These are phyloP conservation scores for Schrenkiella parvula DNA, from an alignment of 345 rosid genomes.

Conservation along the genomic window DNA sequence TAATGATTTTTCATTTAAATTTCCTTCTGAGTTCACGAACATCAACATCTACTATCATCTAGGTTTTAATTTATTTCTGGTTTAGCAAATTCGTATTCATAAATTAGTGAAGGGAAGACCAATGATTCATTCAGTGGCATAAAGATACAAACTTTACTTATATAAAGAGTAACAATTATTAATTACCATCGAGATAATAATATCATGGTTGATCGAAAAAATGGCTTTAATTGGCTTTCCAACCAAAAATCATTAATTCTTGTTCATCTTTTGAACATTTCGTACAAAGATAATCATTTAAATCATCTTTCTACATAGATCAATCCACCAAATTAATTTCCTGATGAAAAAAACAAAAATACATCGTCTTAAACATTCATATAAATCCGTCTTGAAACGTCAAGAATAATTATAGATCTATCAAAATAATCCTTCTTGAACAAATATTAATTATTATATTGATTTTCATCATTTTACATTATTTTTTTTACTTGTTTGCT, in stretches of 20 bases:
- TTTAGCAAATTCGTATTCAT: background rate
- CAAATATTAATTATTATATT: background rate
- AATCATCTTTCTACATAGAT: constrained; percentile 10
- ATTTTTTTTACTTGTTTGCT: constrained; percentile 9
- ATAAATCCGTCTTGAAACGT: background rate
- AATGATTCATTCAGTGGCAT: constrained; percentile 16
- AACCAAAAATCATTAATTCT: constrained; percentile 4
- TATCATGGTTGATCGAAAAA: constrained; percentile 1
- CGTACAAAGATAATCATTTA: constrained; percentile 15
- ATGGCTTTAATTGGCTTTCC: constrained; percentile 18
- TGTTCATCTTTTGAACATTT: background rate
- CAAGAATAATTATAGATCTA: constrained; percentile 6
- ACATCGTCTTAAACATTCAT: background rate
- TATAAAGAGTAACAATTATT: constrained; percentile 17
- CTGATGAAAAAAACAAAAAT: background rate
- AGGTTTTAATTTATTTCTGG: background rate
- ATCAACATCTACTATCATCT: background rate
- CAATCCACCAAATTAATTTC: constrained; percentile 5
- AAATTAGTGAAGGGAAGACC: constrained; percentile 6
- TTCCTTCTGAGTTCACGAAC: background rate
- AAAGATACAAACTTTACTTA: constrained; percentile 7
- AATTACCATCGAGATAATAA: constrained; percentile 16
- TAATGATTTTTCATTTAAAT: background rate
- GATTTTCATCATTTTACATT: background rate
- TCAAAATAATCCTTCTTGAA: background rate